Base-by-base conservation (phyloP, 495 filamentous ascomycete genomes). In the Glutinoglossum americanum region DNA sequence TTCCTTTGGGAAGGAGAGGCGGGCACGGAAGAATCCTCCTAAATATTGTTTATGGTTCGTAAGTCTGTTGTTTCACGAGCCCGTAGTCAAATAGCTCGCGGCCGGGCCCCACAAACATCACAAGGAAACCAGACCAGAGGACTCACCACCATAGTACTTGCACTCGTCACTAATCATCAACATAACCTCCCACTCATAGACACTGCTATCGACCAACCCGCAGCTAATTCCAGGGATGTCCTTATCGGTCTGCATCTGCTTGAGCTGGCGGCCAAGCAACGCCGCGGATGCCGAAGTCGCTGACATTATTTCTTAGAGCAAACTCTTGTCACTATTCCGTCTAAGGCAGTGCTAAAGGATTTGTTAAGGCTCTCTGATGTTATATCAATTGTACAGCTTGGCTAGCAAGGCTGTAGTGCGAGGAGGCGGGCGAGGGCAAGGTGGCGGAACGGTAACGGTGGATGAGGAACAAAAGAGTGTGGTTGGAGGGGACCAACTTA, bases 101-200 rank as follows among this genome's bases (percentile, higher is more conserved):
- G 28, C 56, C n/a, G 13, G 27, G 41, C 15, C 51, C 49, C 32
- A 1, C 32, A 35, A 17, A 54, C 15, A 23, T 4, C 17, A 17
- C 51, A 35, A 54, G 30, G 9, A 33, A 33, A 33, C 3, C 4
- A 33, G 30, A 33, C 30, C 30, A 23, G 55, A 63, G 66, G 32
- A 71, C 81, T 71, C 67, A 82, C 83, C 92, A 62, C 90, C 93
- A 65, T 97, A 98, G 65, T 87, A 83, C 69, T 93, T 90, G 69
- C 87, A 90, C 63, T 98, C 92, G 64, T 98, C 92, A 32, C 77
- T 85, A 64, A 98, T 92, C 92, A 98, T 98, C 35, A 98, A 78
- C 84, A 95, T 94, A 17, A 98, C 88, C 68, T 97, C 90, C 92
- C 92, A 98, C 73, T 96, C 84, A 62, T 94, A 96, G n/a, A 97